phyloP scores from a whole-genome alignment of 306 rosid genomes.

The Neltuma alba region DNA sequence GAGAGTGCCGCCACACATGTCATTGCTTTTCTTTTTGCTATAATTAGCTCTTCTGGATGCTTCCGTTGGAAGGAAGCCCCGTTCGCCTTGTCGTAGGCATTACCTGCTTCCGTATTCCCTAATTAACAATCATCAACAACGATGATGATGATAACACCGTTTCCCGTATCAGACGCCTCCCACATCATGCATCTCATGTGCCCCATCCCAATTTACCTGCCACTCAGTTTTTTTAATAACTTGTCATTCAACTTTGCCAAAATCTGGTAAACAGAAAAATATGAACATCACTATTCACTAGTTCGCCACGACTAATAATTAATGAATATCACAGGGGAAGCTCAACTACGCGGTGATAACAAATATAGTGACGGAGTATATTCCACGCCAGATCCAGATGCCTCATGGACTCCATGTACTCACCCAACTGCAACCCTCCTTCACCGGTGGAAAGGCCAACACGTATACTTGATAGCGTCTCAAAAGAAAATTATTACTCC shows the following conservation, averaged over 20 bases:
- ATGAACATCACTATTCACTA: background rate
- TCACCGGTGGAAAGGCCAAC: too few species aligned
- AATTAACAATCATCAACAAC: background rate
- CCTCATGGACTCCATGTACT: background rate
- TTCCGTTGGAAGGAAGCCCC: conserved; percentile 59
- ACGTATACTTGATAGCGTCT: too few species aligned
- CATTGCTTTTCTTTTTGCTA: too few species aligned
- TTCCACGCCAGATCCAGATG: background rate
- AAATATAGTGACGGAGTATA: background rate
- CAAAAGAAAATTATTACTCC: too few species aligned
- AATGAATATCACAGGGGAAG: background rate
- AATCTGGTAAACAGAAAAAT: background rate
- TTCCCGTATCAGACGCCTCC: background rate
- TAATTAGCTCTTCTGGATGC: conserved; percentile 29
- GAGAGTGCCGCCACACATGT: conserved; percentile 42
- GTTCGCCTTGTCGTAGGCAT: background rate
- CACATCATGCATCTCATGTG: background rate
- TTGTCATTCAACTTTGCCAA: background rate
- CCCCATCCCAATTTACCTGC: background rate
- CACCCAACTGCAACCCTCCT: background rate
- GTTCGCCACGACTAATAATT: too few species aligned
- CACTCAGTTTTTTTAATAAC: background rate
- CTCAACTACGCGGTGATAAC: background rate
- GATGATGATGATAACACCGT: background rate
- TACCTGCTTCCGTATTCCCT: conserved; percentile 8